Evolutionary conservation across 495 filamentous ascomycete genomes (phyloP), one percentile per base, ranked within the genome.

Genomic region (Penicillium verhagenii): DNA sequence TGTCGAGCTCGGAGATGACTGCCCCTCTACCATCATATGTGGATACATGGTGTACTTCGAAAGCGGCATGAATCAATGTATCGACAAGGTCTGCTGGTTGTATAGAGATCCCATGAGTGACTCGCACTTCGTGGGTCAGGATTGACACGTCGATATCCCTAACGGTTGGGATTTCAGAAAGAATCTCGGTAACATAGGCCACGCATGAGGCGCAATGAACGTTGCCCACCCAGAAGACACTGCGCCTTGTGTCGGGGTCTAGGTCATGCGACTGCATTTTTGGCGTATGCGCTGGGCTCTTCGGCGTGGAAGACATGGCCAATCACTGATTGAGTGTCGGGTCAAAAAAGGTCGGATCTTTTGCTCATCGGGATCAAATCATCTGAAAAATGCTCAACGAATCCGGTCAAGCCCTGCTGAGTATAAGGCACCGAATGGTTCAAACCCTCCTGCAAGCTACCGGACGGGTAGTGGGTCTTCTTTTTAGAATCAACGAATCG

Each of bases 201-300:
- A 81, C 71, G 52, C 79, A 82, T n/a, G 79, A 82, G 13, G 77
- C 69, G 58, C 79, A 82, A 52, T 80, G 78, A 16, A 82, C 70
- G 48, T 82, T 82, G 55, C 71, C 72, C 45, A 80, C 71, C 35
- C 78, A 71, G 38, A 79, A 71, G 9, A 70, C 71, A 52, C 75
- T 79, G 52, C 48, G 60, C 37, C 57, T 54, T 1, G 29, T 44
- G 28, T 51, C 38, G 11, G 19, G n/a, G 1, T 56, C 47, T 23
- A 43, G 33, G 19, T 42, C 16, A 18, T 38, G 45, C 21, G 29
- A 33, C 45, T 62, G 53, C 55, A 56, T 44, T 21, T 58, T 59
- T 3, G 50, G 31, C 14, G 39, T 35, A 24, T 13, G 46, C 11
- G 53, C 47, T 38, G 48, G 53, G 24, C 19, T 60, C 29, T 52